A percentile compares a stretch with the other conserved stretches of the same genome.
phyloP scores from a whole-genome alignment of 805 yeast species.

The Lipomyces mesembrius region DNA sequence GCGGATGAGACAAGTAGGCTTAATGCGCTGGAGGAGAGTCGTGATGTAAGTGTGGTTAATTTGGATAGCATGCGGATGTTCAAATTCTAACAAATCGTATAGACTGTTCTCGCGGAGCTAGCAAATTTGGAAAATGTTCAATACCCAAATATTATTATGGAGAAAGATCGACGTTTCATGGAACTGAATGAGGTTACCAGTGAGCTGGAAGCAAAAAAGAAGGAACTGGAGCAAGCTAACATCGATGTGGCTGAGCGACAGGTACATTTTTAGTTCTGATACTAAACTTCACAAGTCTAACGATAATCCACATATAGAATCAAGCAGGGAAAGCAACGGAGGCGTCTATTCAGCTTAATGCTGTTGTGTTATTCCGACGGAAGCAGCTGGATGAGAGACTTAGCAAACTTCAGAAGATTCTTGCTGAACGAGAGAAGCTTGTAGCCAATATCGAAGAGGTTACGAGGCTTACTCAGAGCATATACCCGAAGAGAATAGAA shows the following conservation, averaged over 20 bases:
- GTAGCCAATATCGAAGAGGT: background rate
- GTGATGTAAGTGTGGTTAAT: background rate
- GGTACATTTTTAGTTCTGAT: background rate
- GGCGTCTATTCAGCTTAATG: background rate
- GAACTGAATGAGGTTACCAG: constrained; percentile 8
- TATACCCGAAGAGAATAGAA: background rate
- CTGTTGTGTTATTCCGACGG: background rate
- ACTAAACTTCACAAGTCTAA: background rate
- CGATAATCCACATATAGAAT: background rate
- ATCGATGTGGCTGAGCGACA: background rate
- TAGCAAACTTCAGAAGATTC: background rate
- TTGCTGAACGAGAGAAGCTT: background rate
- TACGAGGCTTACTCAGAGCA: background rate
- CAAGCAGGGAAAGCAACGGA: background rate
- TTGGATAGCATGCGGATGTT: background rate
- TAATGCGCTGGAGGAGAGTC: constrained; percentile 11
- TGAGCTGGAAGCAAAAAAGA: constrained; percentile 12
- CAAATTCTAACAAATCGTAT: background rate
- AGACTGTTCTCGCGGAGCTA: constrained; percentile 2
- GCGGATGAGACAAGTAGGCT: constrained; percentile 23
- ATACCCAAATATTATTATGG: constrained; percentile 21
- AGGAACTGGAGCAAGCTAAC: background rate
- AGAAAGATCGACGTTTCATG: constrained; percentile 13
- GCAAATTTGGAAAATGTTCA: constrained; percentile 3
- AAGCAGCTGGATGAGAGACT: constrained; percentile 6